A percentile compares a stretch with the other conserved stretches of the same genome.
Evolutionary conservation across 2,329 filamentous ascomycete species (phyloP).

Genomic region (Pseudocercospora eumusae): DNA sequence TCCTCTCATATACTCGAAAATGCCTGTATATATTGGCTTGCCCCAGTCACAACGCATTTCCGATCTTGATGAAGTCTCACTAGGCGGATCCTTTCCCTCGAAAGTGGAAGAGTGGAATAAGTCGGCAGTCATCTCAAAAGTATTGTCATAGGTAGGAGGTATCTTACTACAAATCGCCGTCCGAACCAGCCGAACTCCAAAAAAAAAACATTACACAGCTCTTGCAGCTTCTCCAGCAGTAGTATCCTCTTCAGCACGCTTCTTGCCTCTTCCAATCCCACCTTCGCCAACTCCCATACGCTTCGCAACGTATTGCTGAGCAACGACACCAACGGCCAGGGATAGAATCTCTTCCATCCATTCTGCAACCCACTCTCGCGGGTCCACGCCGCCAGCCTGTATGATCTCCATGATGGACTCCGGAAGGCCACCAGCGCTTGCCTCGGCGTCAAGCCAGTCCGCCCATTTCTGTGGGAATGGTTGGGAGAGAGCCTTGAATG

Average conservation of each 20-base stretch:
- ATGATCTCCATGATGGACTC: conserved; percentile 88
- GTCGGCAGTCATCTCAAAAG: not conserved
- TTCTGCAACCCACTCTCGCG: conserved; percentile 93
- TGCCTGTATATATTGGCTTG: too few species aligned
- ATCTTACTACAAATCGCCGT: not conserved
- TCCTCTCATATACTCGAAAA: too few species aligned
- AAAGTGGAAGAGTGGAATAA: too few species aligned
- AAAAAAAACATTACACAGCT: conserved; percentile 43
- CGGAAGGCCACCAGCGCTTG: conserved; percentile 58
- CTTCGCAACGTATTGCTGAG: conserved; percentile 90
- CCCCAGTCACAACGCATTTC: too few species aligned
- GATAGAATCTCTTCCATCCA: conserved; percentile 90
- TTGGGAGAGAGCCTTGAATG: conserved; percentile 82
- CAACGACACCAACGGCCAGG: conserved; percentile 78
- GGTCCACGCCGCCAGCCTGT: conserved; percentile 73
- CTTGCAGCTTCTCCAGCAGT: conserved; percentile 60
- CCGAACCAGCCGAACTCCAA: not conserved
- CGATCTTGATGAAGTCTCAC: too few species aligned
- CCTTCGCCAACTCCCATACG: conserved; percentile 95
- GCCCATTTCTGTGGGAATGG: conserved; percentile 81
- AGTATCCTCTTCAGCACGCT: conserved; percentile 54
- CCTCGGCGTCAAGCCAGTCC: conserved; percentile 81
- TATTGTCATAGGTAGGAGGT: not conserved
- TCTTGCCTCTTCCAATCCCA: conserved; percentile 61
- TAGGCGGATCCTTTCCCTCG: too few species aligned